Conservation (phyloP, 345 rosid genomes). For the Eucalyptus dawsonii region DNA sequence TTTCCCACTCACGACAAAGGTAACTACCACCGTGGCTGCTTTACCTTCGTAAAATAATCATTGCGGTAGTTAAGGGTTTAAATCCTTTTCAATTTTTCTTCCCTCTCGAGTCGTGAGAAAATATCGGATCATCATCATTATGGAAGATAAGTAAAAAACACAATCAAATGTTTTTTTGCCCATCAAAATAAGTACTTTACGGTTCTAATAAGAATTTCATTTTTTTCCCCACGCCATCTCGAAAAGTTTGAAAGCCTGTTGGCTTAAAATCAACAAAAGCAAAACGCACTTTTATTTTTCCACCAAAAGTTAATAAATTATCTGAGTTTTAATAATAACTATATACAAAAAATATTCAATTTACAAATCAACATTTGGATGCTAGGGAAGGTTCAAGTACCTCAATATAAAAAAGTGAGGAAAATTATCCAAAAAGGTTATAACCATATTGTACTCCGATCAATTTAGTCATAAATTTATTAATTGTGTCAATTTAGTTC, state of each 20-base stretch:
- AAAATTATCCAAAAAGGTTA: neutral
- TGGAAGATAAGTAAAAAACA: neutral
- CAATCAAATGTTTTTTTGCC: neutral
- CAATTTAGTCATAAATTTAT: neutral
- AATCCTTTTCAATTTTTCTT: neutral
- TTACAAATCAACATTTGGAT: neutral
- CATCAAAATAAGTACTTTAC: neutral
- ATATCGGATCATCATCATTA: too few relatives aligned
- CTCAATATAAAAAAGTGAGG: neutral
- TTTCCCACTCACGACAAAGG: neutral
- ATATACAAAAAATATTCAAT: neutral
- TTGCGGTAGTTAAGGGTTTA: neutral
- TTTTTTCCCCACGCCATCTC: neutral
- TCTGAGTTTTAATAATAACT: neutral
- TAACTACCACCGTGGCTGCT: neutral
- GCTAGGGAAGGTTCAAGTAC: neutral
- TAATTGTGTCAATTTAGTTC: too few relatives aligned
- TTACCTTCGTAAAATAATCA: neutral
- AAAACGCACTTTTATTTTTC: neutral
- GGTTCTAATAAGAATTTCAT: neutral
- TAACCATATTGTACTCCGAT: fast-evolving
- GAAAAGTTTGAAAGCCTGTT: neutral
- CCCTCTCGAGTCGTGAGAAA: neutral
- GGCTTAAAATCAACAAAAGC: neutral
- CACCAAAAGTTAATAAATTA: neutral